A percentile compares a stretch with the other conserved stretches of the same genome.
Evolutionary conservation across 1,139 yeast species (phyloP).

Genomic region (Suhomyces guaymorum): DNA sequence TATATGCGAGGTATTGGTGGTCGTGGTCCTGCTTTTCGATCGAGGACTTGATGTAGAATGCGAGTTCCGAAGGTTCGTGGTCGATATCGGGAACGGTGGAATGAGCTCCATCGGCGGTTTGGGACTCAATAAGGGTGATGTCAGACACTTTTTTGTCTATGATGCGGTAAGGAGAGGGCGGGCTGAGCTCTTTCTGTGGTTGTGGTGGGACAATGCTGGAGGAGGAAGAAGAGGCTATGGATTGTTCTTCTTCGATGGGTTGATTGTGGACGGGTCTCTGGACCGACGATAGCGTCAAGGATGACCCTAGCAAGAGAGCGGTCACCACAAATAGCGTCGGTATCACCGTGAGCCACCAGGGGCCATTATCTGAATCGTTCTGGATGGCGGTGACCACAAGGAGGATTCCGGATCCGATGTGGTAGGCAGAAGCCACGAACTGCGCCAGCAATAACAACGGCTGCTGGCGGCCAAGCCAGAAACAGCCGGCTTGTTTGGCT

Average conservation of each 20-base stretch:
- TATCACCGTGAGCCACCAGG: slow-evolving; percentile 13
- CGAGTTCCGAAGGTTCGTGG: slow-evolving; percentile 12
- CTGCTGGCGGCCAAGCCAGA: neutral
- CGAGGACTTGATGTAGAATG: slow-evolving; percentile 14
- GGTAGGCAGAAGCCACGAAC: slow-evolving; percentile 15
- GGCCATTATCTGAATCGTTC: slow-evolving; percentile 3
- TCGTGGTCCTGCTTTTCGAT: slow-evolving; percentile 9
- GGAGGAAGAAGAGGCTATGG: too few relatives aligned
- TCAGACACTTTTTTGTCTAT: slow-evolving; percentile 16
- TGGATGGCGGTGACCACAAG: slow-evolving; percentile 18
- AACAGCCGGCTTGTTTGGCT: too few relatives aligned
- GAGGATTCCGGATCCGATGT: slow-evolving; percentile 23
- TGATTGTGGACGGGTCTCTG: slow-evolving; percentile 6
- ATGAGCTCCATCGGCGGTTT: slow-evolving; percentile 3
- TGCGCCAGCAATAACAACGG: slow-evolving; percentile 9
- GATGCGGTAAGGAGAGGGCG: neutral
- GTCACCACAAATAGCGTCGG: slow-evolving; percentile 15
- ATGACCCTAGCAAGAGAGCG: slow-evolving; percentile 12
- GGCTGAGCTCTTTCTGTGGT: neutral
- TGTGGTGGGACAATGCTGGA: too few relatives aligned
- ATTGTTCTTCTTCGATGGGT: slow-evolving; percentile 1
- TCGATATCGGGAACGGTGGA: slow-evolving; percentile 10
- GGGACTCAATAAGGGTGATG: slow-evolving; percentile 15
- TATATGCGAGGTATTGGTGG: slow-evolving; percentile 14
- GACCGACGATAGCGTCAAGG: slow-evolving; percentile 5